Base-by-base conservation (phyloP, 106 monocot species). In the Dendrobium huoshanense region DNA sequence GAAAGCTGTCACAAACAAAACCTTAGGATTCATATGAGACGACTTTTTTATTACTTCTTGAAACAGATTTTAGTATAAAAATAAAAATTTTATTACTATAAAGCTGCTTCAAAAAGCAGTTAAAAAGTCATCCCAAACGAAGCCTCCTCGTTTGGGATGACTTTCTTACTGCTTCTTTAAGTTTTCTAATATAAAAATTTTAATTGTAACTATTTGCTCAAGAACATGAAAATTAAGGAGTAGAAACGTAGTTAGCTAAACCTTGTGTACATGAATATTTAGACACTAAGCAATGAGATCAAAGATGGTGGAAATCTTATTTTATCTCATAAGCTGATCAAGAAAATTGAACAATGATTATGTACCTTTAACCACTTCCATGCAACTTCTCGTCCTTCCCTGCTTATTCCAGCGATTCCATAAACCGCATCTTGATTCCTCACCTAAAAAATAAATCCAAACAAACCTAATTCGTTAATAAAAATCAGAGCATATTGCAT, bases 361-460 rank as follows among this genome's bases (percentile, higher is more conserved):
- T 20, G 44, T 88, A 94, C 97, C 94, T 98, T 92, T 24, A 98
- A 77, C 97, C 97, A 98, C 83, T 43, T 70, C 97, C 97, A 98
- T 70, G 94, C 92, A 83, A 81, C 87, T 72, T 94, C 94, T 19
- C 92, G 92, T 31, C 92, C 94, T 78, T 91, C 86, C 64, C 80
- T 84, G 72, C 89, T 82, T 25, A 92, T 48, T 65, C 90, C 89
- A 77, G 61, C 77, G 41, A 98, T 86, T 19, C 90, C 89, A 84
- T 48, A 89, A 80, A 89, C 22, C 16, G 79, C 90, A 86, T 94
- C 97, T 79, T 98, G 97, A 84, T 80, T 94, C 41, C 92, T 85
- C 7, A 97, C 97, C 97, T 97, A 67, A 48, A 49, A 77, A 37
- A 68, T 9, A 24, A 61, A 80, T 41, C 5, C 42, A 56, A 55